These are phyloP conservation scores for Aspergillus leporis DNA, from an alignment of 495 filamentous ascomycete genomes.

Conservation along the genomic window DNA sequence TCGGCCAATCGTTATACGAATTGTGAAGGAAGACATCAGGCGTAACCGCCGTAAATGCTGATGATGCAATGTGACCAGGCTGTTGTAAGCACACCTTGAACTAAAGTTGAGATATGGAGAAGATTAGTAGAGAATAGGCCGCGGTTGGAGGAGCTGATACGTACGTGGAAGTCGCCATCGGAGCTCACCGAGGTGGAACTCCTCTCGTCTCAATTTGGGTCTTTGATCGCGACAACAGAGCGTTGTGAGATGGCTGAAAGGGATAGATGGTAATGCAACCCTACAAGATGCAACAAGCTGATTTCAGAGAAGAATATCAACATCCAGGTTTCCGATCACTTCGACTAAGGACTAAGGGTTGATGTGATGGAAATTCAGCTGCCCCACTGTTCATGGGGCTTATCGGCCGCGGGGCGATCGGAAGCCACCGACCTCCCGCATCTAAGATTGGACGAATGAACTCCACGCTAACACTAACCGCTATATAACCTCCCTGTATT, in stretches of 20 bases:
- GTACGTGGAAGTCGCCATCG: constrained; percentile 8
- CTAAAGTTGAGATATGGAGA: background rate
- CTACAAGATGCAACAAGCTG: background rate
- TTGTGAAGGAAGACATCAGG: background rate
- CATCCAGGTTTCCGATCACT: no score
- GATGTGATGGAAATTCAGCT: background rate
- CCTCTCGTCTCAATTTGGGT: constrained; percentile 1
- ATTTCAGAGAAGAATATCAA: background rate
- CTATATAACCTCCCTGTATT: background rate
- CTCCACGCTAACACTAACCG: background rate
- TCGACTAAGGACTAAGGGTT: no score
- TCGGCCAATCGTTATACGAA: background rate
- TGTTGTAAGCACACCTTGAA: background rate
- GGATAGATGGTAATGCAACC: background rate
- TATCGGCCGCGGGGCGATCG: constrained; percentile 6
- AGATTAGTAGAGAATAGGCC: background rate
- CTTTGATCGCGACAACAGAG: background rate
- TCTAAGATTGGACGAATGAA: background rate
- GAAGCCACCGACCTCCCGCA: background rate
- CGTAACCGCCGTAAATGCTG: background rate
- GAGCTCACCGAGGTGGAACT: constrained; percentile 15
- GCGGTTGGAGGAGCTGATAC: background rate
- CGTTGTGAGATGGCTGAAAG: background rate
- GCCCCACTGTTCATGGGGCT: constrained; percentile 1
- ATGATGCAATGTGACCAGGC: background rate